Base-by-base conservation (phyloP, 306 rosid genomes). In the Ochetophila trinervis region DNA sequence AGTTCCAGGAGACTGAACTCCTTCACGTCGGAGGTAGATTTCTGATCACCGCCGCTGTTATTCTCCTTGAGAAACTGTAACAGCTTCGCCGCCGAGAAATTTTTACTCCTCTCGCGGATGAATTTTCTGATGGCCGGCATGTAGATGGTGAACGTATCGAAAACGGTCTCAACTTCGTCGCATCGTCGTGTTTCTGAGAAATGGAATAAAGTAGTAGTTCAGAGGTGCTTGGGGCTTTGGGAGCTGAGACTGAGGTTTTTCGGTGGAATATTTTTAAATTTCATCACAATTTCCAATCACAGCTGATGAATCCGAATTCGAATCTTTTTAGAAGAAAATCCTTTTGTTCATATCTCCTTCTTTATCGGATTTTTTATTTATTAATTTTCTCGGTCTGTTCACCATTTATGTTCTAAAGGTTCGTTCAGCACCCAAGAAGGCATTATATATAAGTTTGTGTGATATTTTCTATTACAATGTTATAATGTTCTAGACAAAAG, bases 1-100 rank as follows among this genome's bases (percentile, higher is more conserved):
- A 90, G 61, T 0, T 88, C 97, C 17, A 96, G 71, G 49, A 94
- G 90, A 24, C 71, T 70, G 62, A 86, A 79, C 84, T 94, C 96
- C 1, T 86, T 84, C 9, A 80, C 91, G 6, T 66, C 74, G 54
- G 74, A 4, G 6, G 47, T 52, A n/a, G 35, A 13, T 49, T 72
- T 53, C 51, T 40, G n/a, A 22, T 76, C 54, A n/a, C n/a, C n/a
- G n/a, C n/a, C n/a, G n/a, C n/a, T n/a, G n/a, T n/a, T n/a, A 54
- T 68, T 57, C 4, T 75, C 80, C 32, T 73, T 82, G 9, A 87
- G 66, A 21, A 91, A 87, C 3, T 91, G 81, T 5, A 93, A 66
- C 49, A 79, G 75, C 56, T 76, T 90, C 0, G 95, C 97, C 0
- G 83, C 73, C 2, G 97, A 85, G 24, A 86, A 66, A 27, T 53